phyloP scores from a whole-genome alignment of 805 yeast species.

The Lipomyces kockii region DNA sequence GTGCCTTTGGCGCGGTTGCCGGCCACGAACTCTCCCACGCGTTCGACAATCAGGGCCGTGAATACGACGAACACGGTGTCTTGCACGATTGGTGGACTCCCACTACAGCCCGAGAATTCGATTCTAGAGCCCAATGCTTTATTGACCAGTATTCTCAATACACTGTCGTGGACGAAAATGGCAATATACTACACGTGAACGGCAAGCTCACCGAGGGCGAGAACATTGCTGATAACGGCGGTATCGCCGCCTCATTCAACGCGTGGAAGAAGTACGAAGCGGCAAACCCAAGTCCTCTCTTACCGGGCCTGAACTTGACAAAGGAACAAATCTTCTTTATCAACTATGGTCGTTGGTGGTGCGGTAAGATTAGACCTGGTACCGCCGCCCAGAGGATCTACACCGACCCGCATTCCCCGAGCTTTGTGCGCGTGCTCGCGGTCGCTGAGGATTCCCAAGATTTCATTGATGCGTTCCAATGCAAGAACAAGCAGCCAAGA shows the following conservation, averaged over 20 bases:
- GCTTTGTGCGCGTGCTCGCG: constrained; percentile 35
- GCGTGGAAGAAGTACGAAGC: constrained; percentile 33
- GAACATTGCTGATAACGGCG: constrained; percentile 37
- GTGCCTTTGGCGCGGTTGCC: constrained; percentile 37
- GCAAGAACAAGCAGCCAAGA: constrained; percentile 30
- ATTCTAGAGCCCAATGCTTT: constrained; percentile 35
- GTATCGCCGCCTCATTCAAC: constrained; percentile 34
- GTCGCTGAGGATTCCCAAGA: constrained; percentile 35
- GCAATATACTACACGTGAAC: constrained; percentile 33
- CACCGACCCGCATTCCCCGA: constrained; percentile 37
- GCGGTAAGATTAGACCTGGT: constrained; percentile 35
- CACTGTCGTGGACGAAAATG: constrained; percentile 33
- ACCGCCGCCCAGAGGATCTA: constrained; percentile 35
- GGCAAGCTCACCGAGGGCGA: constrained; percentile 37
- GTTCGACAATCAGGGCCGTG: constrained; percentile 36
- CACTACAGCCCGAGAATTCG: constrained; percentile 30
- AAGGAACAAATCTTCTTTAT: constrained; percentile 35
- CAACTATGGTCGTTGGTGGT: constrained; percentile 37
- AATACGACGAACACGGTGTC: constrained; percentile 33
- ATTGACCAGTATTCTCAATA: constrained; percentile 36
- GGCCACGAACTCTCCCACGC: constrained; percentile 39
- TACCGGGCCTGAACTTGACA: constrained; percentile 36
- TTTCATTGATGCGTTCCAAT: constrained; percentile 37
- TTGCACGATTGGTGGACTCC: constrained; percentile 38
- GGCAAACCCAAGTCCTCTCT: constrained; percentile 15